Conservation (phyloP, 345 rosid genomes). For the Populus deltoides region DNA sequence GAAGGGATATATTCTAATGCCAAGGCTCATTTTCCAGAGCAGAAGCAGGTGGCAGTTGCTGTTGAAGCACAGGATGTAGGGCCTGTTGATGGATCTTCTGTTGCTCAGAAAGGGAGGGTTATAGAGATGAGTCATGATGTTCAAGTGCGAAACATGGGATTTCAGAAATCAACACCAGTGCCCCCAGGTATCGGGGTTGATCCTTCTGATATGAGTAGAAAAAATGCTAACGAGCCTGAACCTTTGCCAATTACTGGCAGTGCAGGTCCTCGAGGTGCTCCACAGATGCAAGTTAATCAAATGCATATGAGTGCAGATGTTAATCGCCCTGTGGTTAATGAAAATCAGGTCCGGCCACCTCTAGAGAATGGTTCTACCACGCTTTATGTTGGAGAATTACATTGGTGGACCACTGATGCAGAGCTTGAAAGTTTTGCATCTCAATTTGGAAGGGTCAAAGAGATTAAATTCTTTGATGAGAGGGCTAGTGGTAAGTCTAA, state of each 20-base stretch:
- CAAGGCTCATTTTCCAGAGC: conserved; percentile 29
- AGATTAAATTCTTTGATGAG: conserved; percentile 82
- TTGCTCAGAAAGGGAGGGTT: conserved; percentile 39
- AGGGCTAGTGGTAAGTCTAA: conserved; percentile 87
- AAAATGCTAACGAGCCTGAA: conserved; percentile 45
- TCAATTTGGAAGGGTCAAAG: conserved; percentile 77
- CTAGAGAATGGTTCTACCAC: conserved; percentile 68
- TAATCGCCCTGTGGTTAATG: conserved; percentile 32
- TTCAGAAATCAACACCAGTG: conserved; percentile 45
- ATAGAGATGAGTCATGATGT: conserved; percentile 37
- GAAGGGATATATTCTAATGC: conserved; percentile 48
- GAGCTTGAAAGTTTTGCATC: conserved; percentile 66
- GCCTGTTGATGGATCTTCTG: conserved; percentile 46
- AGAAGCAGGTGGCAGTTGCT: conserved; percentile 25
- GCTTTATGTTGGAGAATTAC: conserved; percentile 74
- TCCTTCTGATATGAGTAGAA: conserved; percentile 49
- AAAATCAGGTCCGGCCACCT: conserved; percentile 56
- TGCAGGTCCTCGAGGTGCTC: conserved; percentile 49
- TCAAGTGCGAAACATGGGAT: conserved; percentile 43
- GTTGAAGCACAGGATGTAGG: conserved; percentile 49
- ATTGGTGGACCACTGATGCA: conserved; percentile 94
- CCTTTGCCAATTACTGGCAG: conserved; percentile 43
- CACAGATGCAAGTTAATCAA: conserved; percentile 54
- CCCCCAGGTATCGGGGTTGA: conserved; percentile 34
- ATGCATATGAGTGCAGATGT: conserved; percentile 34